Base-by-base conservation (phyloP, 2,329 filamentous ascomycete species). In the Myotisia sp. region DNA sequence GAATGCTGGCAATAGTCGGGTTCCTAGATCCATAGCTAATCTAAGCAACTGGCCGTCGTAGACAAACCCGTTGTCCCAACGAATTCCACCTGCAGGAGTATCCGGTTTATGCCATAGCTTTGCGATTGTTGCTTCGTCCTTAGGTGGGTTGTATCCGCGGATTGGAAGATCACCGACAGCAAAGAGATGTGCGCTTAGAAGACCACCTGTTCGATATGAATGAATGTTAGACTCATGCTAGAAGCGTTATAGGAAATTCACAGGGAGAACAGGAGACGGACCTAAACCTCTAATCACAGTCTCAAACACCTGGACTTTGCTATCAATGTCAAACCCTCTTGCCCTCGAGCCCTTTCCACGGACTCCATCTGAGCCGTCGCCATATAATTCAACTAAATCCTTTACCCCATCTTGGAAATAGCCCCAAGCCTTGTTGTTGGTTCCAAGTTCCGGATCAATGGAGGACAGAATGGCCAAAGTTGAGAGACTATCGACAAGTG, bases 301-400 rank as follows among this genome's bases (percentile, higher is more conserved):
- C 63, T 98, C 90, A 51, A 98, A 98, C 24, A 98, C 84, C 60
- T 98, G 87, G 2, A 98, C 90, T 59, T 95, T 98, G 62, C 86
- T 93, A 58, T 98, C 87, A 26, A 93, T 65, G 55, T 98, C 84
- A 49, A 98, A 98, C 0, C 85, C 90, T 36, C 75, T 71, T 3
- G 76, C 76, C 43, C 84, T 68, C 37, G 70, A 64, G 3, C 87
- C 87, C 49, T 72, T 68, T 5, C 81, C 83, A 4, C 68, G 67
- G 9, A 71, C 64, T 3, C 80, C 78, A 6, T 65, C 59, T 19
- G 74, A 75, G 2, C 86, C 87, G 56, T 94, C 86, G 3, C 87
- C 87, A 54, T 94, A 95, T 46, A 90, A 66, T 43, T 74, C 64
- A 3, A 94, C 79, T 46, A 95, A 65, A 33, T 76, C 67, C 39